These are phyloP conservation scores for Phytophthora sp. DNA, from an alignment of 352 stramenopile genomes.

Conservation along the genomic window DNA sequence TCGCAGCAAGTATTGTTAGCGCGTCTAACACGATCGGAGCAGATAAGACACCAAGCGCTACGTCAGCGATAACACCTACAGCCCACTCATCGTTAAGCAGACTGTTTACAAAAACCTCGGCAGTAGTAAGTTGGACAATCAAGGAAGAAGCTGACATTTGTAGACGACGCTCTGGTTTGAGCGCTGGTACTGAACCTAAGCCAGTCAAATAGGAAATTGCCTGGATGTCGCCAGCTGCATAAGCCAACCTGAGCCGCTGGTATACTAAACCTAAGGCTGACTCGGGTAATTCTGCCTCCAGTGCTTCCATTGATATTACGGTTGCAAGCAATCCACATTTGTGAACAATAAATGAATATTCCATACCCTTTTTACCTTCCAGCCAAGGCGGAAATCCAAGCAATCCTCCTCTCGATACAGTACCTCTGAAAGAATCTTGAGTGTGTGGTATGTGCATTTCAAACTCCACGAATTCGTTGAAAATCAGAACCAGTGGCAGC, in stretches of 20 bases:
- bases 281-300: conserved; percentile 17
- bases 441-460: conserved; percentile 8
- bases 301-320: conserved; percentile 5
- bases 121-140: conserved; percentile 13
- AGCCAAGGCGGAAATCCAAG: conserved; percentile 24
- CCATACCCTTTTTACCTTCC: neutral
- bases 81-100: conserved; percentile 21
- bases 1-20: conserved; percentile 8
- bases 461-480: conserved; percentile 18
- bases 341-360: neutral
- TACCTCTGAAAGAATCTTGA: conserved; percentile 5
- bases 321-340: conserved; percentile 14
- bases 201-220: conserved; percentile 4
- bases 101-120: conserved; percentile 17
- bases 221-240: conserved; percentile 4
- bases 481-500: conserved; percentile 15
- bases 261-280: conserved; percentile 1
- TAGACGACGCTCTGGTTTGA: neutral
- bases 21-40: conserved; percentile 13
- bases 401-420: conserved; percentile 14
- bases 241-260: conserved; percentile 3
- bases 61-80: conserved; percentile 15
- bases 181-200: neutral
- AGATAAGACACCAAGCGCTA: conserved; percentile 11
- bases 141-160: conserved; percentile 17